Evolutionary conservation across 352 stramenopile genomes (phyloP).

Genomic region (Thraustochytrium striatum): DNA sequence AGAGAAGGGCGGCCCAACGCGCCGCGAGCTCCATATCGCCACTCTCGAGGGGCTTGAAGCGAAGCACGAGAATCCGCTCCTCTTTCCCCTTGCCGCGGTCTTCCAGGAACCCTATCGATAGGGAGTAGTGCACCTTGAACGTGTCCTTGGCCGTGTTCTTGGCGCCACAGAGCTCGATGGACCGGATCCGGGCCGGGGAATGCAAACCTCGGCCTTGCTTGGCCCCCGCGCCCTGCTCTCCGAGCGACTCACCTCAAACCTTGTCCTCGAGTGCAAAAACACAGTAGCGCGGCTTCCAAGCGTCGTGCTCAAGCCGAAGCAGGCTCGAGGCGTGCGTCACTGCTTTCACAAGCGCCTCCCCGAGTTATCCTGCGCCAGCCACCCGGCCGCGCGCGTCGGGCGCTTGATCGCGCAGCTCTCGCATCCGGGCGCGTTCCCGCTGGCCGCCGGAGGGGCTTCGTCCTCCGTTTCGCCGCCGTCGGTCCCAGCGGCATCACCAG

Average conservation of each 20-base stretch:
- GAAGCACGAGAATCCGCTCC: too few species aligned
- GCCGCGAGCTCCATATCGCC: conserved; percentile 35
- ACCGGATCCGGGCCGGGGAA: not conserved
- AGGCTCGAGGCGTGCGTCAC: not conserved
- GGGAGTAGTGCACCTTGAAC: not conserved
- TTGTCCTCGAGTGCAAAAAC: not conserved
- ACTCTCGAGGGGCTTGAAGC: conserved; percentile 13
- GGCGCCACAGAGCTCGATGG: not conserved
- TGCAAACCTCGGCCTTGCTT: not conserved
- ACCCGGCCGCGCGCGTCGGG: not conserved
- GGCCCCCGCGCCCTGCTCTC: not conserved
- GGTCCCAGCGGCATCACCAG: not conserved
- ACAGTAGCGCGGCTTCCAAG: not conserved
- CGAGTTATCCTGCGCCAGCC: not conserved
- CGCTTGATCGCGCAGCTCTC: not conserved
- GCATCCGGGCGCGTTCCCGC: not conserved
- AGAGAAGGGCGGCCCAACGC: conserved; percentile 28
- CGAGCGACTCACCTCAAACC: not conserved
- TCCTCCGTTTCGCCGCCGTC: not conserved
- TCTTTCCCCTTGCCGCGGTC: not conserved
- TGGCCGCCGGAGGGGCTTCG: not conserved
- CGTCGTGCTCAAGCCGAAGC: not conserved
- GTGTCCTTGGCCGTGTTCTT: not conserved
- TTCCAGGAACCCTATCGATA: not conserved
- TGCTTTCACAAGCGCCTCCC: not conserved